phyloP scores from a whole-genome alignment of 257 asterid species.

The Capsicum pubescens region DNA sequence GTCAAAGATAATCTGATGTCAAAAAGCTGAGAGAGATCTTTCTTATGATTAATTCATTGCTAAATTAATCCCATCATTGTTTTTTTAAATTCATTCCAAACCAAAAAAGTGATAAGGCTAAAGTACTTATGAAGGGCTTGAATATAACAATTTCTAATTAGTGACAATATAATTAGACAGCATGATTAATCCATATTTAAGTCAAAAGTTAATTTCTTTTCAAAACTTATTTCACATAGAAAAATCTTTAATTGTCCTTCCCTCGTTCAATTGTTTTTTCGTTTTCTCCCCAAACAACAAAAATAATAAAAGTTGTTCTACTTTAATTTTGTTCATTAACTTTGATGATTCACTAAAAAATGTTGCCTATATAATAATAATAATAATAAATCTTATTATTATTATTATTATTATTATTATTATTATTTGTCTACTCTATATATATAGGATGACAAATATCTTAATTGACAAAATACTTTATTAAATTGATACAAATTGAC shows the following conservation, averaged over 20 bases:
- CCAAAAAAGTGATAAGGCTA: no score
- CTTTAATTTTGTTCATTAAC: background rate
- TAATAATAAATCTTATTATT: no score
- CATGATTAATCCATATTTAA: background rate
- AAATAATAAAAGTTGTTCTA: background rate
- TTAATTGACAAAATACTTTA: background rate
- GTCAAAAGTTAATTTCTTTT: background rate
- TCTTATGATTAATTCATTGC: no score
- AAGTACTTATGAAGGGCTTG: no score
- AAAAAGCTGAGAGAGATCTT: no score
- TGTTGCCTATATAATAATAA: no score
- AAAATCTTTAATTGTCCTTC: background rate
- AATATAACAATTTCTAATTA: no score
- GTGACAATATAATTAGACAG: background rate
- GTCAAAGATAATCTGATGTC: no score
- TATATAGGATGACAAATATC: background rate
- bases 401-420: no score
- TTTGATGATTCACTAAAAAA: background rate
- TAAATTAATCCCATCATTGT: no score
- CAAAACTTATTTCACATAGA: background rate
- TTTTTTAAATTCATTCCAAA: no score
- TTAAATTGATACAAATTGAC: background rate
- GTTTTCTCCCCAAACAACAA: conserved; percentile 2
- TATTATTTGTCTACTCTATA: no score
- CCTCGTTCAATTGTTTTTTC: background rate